A percentile compares a stretch with the other conserved stretches of the same genome.
Conservation (phyloP, 108 stramenopile species). For the Discostella pseudostelligera region DNA sequence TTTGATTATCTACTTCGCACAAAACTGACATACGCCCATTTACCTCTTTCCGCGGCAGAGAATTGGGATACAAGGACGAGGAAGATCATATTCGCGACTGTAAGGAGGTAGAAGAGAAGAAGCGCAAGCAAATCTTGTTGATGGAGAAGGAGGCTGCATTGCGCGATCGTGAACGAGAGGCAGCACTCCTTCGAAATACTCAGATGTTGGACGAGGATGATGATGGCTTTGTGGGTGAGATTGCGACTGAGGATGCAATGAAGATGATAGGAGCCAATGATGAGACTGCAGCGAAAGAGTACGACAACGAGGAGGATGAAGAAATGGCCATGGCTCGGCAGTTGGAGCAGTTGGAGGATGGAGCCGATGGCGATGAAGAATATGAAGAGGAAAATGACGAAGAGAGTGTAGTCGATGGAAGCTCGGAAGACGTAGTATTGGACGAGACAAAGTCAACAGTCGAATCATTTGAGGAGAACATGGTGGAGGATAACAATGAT, state of each 20-base stretch:
- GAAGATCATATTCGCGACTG: conserved; percentile 86
- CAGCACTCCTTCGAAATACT: conserved; percentile 9
- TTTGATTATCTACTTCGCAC: conserved; percentile 1
- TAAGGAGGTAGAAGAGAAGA: conserved; percentile 54
- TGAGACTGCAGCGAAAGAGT: conserved; percentile 15
- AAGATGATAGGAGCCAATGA: conserved; percentile 36
- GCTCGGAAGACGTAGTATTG: conserved; percentile 16
- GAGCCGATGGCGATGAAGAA: conserved; percentile 9
- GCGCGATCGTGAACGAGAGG: not conserved
- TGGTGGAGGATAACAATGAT: conserved; percentile 23
- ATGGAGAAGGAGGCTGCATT: conserved; percentile 56
- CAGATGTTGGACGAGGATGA: not conserved
- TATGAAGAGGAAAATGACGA: not conserved
- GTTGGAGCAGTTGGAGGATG: conserved; percentile 12
- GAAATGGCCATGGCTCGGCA: conserved; percentile 58
- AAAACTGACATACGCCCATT: not conserved
- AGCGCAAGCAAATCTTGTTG: conserved; percentile 52
- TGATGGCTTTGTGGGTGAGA: conserved; percentile 5
- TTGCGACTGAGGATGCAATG: conserved; percentile 28
- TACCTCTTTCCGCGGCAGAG: conserved; percentile 37
- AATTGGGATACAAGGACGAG: conserved; percentile 81
- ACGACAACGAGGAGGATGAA: conserved; percentile 55
- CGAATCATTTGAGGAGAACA: conserved; percentile 39
- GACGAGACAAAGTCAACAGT: not conserved
- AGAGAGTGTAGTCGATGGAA: conserved; percentile 1